Conservation (phyloP, 106 monocot species). For the Dendrobium officinale region DNA sequence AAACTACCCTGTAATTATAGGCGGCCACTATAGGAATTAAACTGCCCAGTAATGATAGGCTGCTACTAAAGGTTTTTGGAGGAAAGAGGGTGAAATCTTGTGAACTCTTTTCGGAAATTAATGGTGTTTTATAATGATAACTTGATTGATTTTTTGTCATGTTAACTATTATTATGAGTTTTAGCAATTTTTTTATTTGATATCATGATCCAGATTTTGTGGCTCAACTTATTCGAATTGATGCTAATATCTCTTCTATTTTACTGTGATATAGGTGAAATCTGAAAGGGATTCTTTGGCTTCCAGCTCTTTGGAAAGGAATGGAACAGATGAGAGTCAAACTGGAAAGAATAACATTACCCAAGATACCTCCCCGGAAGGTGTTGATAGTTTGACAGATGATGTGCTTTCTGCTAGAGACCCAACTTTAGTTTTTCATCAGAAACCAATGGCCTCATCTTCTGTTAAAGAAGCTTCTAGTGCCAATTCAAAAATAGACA, state of each 20-base stretch:
- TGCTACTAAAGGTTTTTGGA: too few relatives aligned
- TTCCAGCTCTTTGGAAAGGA: conserved; percentile 17
- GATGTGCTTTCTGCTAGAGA: conserved; percentile 49
- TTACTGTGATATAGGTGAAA: conserved; percentile 30
- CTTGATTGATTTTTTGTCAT: background rate
- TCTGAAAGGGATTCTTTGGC: conserved; percentile 25
- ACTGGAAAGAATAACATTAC: conserved; percentile 11
- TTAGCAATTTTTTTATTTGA: background rate
- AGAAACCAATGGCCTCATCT: conserved; percentile 37
- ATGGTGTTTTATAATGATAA: too few relatives aligned
- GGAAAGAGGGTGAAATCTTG: too few relatives aligned
- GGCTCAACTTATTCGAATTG: background rate
- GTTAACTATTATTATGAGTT: background rate
- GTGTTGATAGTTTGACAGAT: conserved; percentile 33
- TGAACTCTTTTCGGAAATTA: too few relatives aligned
- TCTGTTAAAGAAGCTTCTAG: conserved; percentile 21
- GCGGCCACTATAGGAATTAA: too few relatives aligned
- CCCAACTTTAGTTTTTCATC: conserved; percentile 68
- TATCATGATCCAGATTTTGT: conserved; percentile 1
- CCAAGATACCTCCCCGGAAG: conserved; percentile 10
- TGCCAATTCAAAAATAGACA: conserved; percentile 5
- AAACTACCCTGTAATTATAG: too few relatives aligned
- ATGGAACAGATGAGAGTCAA: conserved; percentile 22
- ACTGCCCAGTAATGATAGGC: too few relatives aligned
- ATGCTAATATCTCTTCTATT: background rate